Conservation (phyloP, 176 grass and related monocot genomes). For the Oryza nivara region DNA sequence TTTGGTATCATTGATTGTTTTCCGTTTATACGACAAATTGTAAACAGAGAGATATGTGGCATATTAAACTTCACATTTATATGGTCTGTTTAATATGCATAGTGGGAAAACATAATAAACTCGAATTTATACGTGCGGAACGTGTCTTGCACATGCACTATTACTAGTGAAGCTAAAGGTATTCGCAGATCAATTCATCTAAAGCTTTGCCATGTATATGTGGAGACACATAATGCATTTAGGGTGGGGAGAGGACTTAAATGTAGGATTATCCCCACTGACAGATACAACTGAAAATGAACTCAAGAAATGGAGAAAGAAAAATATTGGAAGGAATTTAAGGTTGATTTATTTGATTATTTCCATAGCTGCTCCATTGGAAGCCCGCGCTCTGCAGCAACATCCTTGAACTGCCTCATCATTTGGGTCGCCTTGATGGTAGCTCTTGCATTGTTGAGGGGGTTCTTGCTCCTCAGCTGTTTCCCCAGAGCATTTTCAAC, state of each 20-base stretch:
- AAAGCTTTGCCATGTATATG: not conserved
- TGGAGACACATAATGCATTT: not conserved
- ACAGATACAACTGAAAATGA: slow-evolving; percentile 31
- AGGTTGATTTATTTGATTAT: slow-evolving; percentile 41
- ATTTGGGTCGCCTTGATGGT: slow-evolving; percentile 72
- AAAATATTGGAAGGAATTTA: not conserved
- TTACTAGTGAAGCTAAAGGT: not conserved
- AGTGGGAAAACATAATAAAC: too few species aligned
- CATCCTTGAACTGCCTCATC: slow-evolving; percentile 74
- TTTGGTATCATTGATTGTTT: too few species aligned
- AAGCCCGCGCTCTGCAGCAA: slow-evolving; percentile 68
- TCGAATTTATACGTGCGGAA: too few species aligned
- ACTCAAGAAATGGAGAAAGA: slow-evolving; percentile 32
- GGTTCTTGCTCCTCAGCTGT: slow-evolving; percentile 80
- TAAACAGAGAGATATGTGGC: too few species aligned
- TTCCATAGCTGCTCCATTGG: slow-evolving; percentile 91
- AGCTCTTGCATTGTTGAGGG: slow-evolving; percentile 84
- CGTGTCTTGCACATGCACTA: too few species aligned
- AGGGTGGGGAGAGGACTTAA: not conserved
- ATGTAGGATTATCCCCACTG: slow-evolving; percentile 3
- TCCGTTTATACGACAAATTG: too few species aligned
- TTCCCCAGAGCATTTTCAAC: slow-evolving; percentile 90
- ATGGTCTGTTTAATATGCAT: too few species aligned
- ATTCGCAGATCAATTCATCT: slow-evolving; percentile 1
- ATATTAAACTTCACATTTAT: too few species aligned